Evolutionary conservation across 208 protist species (phyloP), one percentile per base, ranked within the genome.

Genomic region (Leishmania amazonensis): DNA sequence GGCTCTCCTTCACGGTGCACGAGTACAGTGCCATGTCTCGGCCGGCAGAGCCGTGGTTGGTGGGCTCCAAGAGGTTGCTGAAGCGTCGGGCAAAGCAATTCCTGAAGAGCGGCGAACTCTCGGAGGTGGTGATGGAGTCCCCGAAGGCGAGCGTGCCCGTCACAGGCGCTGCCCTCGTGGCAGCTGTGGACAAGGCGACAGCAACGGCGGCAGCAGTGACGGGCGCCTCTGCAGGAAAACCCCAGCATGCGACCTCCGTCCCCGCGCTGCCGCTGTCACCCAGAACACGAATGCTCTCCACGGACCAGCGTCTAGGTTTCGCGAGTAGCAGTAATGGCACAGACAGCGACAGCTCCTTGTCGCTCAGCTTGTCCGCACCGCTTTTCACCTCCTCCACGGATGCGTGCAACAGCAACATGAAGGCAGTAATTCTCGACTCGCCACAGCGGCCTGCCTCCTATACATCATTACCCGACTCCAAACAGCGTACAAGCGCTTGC

Each of bases 21-120:
- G 91, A 97, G 87, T 97, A 90, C 88, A 96, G 91, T 74, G 58
- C 75, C 19, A 89, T 91, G 85, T 97, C 94, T 35, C 87, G 87
- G 60, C 92, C 92, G 0, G 40, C 88, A 3, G 68, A 87, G 83
- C 84, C 88, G 72, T 95, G 91, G 93, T 73, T 80, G 21, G 77
- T 93, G 40, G 62, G 81, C 28, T 86, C 77, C 28, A 45, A 54
- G 53, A 62, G 38, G 57, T 42, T 80, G 74, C 74, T 88, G 15
- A 88, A 81, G 80, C 88, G 80, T 68, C 72, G 78, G 72, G 85
- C 79, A n/a, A 83, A 81, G 79, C 8, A 81, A 47, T 95, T 90
- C 53, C 51, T 94, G 54, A 88, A 87, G 77, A 77, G 81, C 17
- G 91, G 91, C 15, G 84, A 76, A 35, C 82, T 94, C 67, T 80